These are phyloP conservation scores for Monilinia aucupariae DNA, from an alignment of 2,329 filamentous ascomycete species.

Conservation along the genomic window DNA sequence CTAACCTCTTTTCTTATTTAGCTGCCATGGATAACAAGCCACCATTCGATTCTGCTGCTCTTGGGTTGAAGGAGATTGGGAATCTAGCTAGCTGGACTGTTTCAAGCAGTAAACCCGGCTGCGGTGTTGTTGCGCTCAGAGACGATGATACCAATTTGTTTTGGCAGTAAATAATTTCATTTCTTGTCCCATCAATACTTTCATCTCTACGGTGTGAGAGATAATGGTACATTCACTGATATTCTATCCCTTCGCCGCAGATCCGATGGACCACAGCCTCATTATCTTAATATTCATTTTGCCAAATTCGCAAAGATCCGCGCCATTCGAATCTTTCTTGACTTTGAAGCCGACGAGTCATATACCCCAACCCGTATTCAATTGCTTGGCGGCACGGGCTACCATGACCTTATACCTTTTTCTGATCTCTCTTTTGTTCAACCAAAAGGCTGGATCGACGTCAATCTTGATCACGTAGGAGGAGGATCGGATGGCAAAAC, in stretches of 20 bases:
- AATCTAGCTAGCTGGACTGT: constrained; percentile 80
- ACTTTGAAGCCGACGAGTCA: constrained; percentile 88
- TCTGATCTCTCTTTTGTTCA: constrained; percentile 70
- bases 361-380: constrained; percentile 93
- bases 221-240: neutral
- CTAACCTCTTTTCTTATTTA: constrained; percentile 15
- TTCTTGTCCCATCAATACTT: no score
- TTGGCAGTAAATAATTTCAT: constrained; percentile 62
- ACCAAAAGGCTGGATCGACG: constrained; percentile 86
- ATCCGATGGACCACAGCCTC: constrained; percentile 79
- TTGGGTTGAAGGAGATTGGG: constrained; percentile 72
- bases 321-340: constrained; percentile 75
- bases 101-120: constrained; percentile 74
- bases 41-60: constrained; percentile 45
- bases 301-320: constrained; percentile 76
- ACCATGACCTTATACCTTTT: constrained; percentile 88
- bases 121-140: constrained; percentile 69
- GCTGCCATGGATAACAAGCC: constrained; percentile 35
- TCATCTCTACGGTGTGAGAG: neutral
- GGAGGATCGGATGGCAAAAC: constrained; percentile 60
- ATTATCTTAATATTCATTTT: constrained; percentile 79
- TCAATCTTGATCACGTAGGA: constrained; percentile 61
- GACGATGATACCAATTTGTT: constrained; percentile 67
- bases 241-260: constrained; percentile 36
- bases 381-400: constrained; percentile 82